These are phyloP conservation scores for Entomortierella lignicola DNA, from an alignment of 192 early-diverging fungal genomes.

Conservation along the genomic window DNA sequence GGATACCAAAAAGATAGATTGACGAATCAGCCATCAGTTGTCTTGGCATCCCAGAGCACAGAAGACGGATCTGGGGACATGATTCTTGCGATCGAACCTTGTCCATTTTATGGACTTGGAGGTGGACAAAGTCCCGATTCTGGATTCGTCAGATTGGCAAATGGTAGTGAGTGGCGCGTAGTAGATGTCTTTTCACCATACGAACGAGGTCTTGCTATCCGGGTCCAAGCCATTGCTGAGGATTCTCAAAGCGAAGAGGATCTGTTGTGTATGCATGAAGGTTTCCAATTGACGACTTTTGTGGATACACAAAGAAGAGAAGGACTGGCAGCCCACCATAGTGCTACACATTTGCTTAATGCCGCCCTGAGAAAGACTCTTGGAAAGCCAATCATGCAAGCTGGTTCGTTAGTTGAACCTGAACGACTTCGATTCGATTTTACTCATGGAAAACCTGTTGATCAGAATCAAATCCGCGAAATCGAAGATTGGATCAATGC, in stretches of 20 bases:
- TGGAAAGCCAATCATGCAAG: slow-evolving; percentile 61
- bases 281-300: slow-evolving; percentile 50
- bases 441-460: slow-evolving; percentile 62
- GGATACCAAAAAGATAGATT: slow-evolving; percentile 61
- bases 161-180: slow-evolving; percentile 57
- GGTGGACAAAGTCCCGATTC: slow-evolving; percentile 68
- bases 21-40: slow-evolving; percentile 49
- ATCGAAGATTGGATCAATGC: slow-evolving; percentile 67
- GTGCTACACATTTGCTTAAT: slow-evolving; percentile 69
- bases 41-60: slow-evolving; percentile 41
- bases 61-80: slow-evolving; percentile 55
- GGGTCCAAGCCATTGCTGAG: slow-evolving; percentile 32
- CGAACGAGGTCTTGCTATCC: slow-evolving; percentile 60
- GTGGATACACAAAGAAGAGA: slow-evolving; percentile 57
- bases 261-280: slow-evolving; percentile 52
- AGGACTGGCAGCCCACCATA: slow-evolving; percentile 65
- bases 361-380: slow-evolving; percentile 62
- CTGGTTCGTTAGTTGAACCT: slow-evolving; percentile 64
- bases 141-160: slow-evolving; percentile 52
- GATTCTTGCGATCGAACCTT: slow-evolving; percentile 63
- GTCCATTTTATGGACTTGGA: slow-evolving; percentile 71
- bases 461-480: slow-evolving; percentile 51
- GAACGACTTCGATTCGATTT: slow-evolving; percentile 69
- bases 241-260: slow-evolving; percentile 35
- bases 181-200: slow-evolving; percentile 62